Conservation (phyloP, 2,329 filamentous ascomycete species). For the Emergomyces orientalis region DNA sequence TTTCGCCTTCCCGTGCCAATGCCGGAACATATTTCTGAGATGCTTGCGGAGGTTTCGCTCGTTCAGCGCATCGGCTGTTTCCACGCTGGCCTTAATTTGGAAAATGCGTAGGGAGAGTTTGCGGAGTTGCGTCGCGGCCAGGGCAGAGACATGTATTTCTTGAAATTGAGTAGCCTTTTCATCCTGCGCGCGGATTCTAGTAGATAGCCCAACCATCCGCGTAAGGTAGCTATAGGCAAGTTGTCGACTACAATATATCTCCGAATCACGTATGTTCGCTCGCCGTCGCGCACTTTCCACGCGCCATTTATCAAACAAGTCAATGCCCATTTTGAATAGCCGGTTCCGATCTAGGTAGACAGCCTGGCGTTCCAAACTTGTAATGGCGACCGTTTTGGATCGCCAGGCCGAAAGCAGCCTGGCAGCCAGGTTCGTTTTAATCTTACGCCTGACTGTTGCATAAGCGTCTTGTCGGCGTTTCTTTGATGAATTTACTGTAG, state of each 20-base stretch:
- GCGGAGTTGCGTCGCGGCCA: slow-evolving; percentile 42
- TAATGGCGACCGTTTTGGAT: slow-evolving; percentile 24
- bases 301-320: slow-evolving; percentile 37
- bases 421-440: slow-evolving; percentile 47
- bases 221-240: slow-evolving; percentile 32
- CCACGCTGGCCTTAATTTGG: slow-evolving; percentile 42
- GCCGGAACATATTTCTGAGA: slow-evolving; percentile 45
- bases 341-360: slow-evolving; percentile 28
- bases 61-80: slow-evolving; percentile 46
- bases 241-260: slow-evolving; percentile 31
- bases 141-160: slow-evolving; percentile 39
- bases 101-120: slow-evolving; percentile 51
- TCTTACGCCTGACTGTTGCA: slow-evolving; percentile 42
- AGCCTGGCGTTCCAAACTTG: slow-evolving; percentile 34
- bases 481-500: slow-evolving; percentile 43
- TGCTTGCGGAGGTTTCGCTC: slow-evolving; percentile 48
- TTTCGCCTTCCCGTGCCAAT: slow-evolving; percentile 43
- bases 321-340: slow-evolving; percentile 26
- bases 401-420: slow-evolving; percentile 34
- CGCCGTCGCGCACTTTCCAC: slow-evolving; percentile 28
- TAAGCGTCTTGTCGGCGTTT: slow-evolving; percentile 49
- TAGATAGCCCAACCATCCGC: slow-evolving; percentile 29
- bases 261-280: slow-evolving; percentile 30
- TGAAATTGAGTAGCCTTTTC: slow-evolving; percentile 40
- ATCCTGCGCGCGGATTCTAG: slow-evolving; percentile 28